Base-by-base conservation (phyloP, 371 early-diverging fungal genomes). In the Mucor irregularis region DNA sequence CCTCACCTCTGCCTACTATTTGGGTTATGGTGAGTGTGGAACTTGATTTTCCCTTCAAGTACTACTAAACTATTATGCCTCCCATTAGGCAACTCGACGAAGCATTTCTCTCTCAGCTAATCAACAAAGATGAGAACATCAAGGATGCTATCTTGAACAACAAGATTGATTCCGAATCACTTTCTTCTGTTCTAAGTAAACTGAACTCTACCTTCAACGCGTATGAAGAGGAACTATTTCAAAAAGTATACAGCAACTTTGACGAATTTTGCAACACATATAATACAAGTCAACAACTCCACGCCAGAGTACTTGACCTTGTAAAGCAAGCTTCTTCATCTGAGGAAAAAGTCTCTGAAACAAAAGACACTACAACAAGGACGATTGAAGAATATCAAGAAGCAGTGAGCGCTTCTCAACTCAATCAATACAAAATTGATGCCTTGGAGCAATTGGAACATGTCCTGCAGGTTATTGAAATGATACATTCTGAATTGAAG, bases 51-150 rank as follows among this genome's bases (percentile, higher is more conserved):
- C 7, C 19, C 37, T 17, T 38, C 19, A 19, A 19, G 19, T 38
- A 19, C 4, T 34, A 14, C 10, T 34, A 34, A 38, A 16, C 11
- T 16, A 56, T 14, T 42, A 64, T 64, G 64, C 56, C 60, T 19
- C 56, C 64, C 28, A 47, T 56, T 39, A 29, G 49, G 43, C 50
- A 45, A 22, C 25, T 60, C 11, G 56, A 64, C n/a, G 53, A 64
- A 25, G 60, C 56, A 13, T 64, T 64, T 34, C 52, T 64, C 16
- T 31, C 56, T 24, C 52, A 49, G 4, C 24, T 64, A 2, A 17
- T 64, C 9, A 46, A 55, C 14, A 19, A 24, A 11, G 42, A 59
- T 19, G 55, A 46, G 0, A 33, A 35, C 9, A 14, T 35, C 10
- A 21, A 17, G 10, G 31, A 51, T 3, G 38, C 17, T 5, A 29